Conservation (phyloP, 2,329 filamentous ascomycete genomes). For the Sclerotinia sclerotiorum region DNA sequence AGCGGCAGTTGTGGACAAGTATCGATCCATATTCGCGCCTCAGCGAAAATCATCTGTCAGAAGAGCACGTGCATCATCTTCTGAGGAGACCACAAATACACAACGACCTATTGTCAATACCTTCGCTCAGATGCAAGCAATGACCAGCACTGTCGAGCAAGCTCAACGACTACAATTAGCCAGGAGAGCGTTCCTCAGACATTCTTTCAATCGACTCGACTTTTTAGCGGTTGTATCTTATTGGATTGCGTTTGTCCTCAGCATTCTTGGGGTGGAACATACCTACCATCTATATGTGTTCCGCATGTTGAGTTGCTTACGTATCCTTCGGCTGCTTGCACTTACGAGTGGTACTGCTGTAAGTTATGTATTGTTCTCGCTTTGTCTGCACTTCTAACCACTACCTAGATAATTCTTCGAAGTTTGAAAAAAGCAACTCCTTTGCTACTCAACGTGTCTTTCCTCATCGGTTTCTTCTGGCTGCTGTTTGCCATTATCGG, state of each 20-base stretch:
- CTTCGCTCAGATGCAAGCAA: conserved; percentile 57
- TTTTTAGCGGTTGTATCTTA: conserved; percentile 93
- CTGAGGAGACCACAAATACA: conserved; percentile 25
- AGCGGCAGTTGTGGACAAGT: conserved; percentile 73
- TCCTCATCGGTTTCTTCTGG: conserved; percentile 97
- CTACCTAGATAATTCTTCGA: conserved; percentile 74
- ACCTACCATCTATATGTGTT: conserved; percentile 80
- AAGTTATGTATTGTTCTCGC: conserved; percentile 43
- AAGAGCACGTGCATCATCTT: conserved; percentile 30
- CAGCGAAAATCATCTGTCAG: conserved; percentile 56
- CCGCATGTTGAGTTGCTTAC: conserved; percentile 92
- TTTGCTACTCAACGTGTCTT: conserved; percentile 85
- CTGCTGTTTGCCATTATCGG: conserved; percentile 94
- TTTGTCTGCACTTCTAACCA: conserved; percentile 11
- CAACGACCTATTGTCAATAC: conserved; percentile 36
- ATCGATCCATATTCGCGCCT: conserved; percentile 76
- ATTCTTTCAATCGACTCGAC: conserved; percentile 94
- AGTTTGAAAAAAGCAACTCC: conserved; percentile 96
- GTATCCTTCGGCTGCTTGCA: conserved; percentile 85
- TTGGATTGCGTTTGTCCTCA: conserved; percentile 84
- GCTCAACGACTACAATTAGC: conserved; percentile 84
- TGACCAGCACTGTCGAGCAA: conserved; percentile 62
- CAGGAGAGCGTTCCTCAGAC: conserved; percentile 85
- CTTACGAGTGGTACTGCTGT: conserved; percentile 92
- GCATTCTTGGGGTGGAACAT: conserved; percentile 67